phyloP scores from a whole-genome alignment of 148 eudicot species.

The Chenopodium suecicum region DNA sequence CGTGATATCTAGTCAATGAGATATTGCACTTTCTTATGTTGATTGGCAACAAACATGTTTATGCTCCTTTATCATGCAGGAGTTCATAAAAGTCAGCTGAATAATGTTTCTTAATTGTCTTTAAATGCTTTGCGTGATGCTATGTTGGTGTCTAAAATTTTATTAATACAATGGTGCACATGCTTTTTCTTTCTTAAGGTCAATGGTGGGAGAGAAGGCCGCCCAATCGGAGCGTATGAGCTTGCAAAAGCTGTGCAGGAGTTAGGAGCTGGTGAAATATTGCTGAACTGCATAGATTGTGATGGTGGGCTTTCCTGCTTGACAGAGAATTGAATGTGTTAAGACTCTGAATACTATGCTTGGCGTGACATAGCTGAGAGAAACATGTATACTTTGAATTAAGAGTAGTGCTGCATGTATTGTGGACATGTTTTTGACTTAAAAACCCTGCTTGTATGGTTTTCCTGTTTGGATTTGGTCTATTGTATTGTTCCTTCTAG shows the following conservation, averaged over 20 bases:
- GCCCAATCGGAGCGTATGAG: conserved; percentile 97
- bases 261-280: conserved; percentile 96
- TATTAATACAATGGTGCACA: background rate
- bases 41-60: too few relatives aligned
- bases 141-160: background rate
- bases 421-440: background rate
- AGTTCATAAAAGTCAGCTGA: too few relatives aligned
- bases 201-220: conserved; percentile 94
- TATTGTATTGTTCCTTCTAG: background rate
- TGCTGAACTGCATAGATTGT: conserved; percentile 94
- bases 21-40: too few relatives aligned
- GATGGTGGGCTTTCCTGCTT: conserved; percentile 60
- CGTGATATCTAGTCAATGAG: too few relatives aligned
- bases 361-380: background rate
- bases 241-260: conserved; percentile 98
- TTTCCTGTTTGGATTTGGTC: background rate
- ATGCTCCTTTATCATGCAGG: too few relatives aligned
- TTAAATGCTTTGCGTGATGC: background rate
- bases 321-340: background rate
- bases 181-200: conserved; percentile 46
- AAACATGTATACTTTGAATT: background rate
- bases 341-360: background rate
- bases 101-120: background rate
- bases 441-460: background rate
- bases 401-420: background rate